Conservation (phyloP, 2,329 filamentous ascomycete genomes). For the Pyrenophora teres region DNA sequence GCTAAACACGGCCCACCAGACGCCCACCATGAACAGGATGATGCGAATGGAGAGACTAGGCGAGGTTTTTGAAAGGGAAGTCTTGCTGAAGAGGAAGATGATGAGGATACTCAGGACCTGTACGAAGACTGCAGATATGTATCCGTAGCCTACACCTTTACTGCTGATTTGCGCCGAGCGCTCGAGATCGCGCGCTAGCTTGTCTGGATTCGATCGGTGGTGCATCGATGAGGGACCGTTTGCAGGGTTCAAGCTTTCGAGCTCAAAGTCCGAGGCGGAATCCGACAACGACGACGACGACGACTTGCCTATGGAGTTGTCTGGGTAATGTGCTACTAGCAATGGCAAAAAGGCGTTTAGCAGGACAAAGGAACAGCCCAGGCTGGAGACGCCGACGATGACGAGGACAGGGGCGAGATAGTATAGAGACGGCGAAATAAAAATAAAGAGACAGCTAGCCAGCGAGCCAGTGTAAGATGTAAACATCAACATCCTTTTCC, state of each 20-base stretch:
- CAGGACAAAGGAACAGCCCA: conserved; percentile 94
- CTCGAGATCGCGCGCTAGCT: conserved; percentile 67
- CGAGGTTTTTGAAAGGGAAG: conserved; percentile 61
- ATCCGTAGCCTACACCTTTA: conserved; percentile 87
- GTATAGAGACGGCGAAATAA: conserved; percentile 74
- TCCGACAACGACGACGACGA: not conserved
- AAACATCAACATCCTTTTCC: conserved; percentile 78
- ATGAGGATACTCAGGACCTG: conserved; percentile 78
- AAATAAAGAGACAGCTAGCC: conserved; percentile 80
- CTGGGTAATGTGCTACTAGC: conserved; percentile 79
- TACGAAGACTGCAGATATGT: conserved; percentile 79
- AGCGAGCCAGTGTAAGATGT: conserved; percentile 81
- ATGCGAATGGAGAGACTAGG: conserved; percentile 81
- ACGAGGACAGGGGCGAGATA: conserved; percentile 78
- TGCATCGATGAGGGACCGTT: not conserved
- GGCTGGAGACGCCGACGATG: conserved; percentile 84
- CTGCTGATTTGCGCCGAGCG: conserved; percentile 86
- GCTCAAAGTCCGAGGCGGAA: conserved; percentile 13
- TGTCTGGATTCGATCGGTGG: conserved; percentile 18
- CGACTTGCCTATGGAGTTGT: conserved; percentile 15
- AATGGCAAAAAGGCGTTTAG: conserved; percentile 91
- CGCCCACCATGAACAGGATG: conserved; percentile 78
- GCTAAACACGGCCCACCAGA: conserved; percentile 88
- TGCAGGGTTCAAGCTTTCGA: conserved; percentile 32
- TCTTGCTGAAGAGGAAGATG: conserved; percentile 60